A percentile compares a stretch with the other conserved stretches of the same genome.
Conservation (phyloP, 139 green algal species). For the Chlamydomonas urium region DNA sequence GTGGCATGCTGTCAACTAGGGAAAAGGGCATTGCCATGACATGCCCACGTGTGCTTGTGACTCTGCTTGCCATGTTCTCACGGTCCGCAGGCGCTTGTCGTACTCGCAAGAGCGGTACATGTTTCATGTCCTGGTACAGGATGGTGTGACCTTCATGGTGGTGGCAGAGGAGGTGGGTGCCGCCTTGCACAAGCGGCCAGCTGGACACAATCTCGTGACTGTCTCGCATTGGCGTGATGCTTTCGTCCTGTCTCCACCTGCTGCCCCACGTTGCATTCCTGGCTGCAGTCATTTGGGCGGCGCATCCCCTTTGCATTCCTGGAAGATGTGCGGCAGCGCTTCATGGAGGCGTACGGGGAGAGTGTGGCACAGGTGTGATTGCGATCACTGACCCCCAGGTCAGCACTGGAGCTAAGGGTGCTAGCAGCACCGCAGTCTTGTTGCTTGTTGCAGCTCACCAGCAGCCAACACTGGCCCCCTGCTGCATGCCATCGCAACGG, state of each 20-base stretch:
- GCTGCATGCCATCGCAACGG: too few species aligned
- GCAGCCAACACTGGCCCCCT: too few species aligned
- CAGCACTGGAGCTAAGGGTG: too few species aligned
- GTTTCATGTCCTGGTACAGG: constrained; percentile 76
- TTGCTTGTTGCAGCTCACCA: too few species aligned
- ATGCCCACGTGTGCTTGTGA: neutral
- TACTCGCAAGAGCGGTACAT: constrained; percentile 83
- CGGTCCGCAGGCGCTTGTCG: constrained; percentile 54
- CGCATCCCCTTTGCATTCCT: constrained; percentile 88
- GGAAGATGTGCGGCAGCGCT: constrained; percentile 74
- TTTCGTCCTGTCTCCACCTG: neutral
- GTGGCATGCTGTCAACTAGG: too few species aligned
- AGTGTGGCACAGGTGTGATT: too few species aligned
- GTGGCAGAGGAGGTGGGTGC: constrained; percentile 85
- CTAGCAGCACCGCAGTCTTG: too few species aligned
- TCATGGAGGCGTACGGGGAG: constrained; percentile 56
- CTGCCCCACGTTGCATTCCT: neutral
- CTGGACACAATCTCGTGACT: too few species aligned
- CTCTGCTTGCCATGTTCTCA: neutral
- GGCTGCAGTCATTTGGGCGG: constrained; percentile 58
- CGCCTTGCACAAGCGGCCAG: too few species aligned
- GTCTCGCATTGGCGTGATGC: too few species aligned
- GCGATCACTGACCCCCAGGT: too few species aligned
- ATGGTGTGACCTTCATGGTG: constrained; percentile 79
- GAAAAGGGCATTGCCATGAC: too few species aligned